Conservation (phyloP, 2,329 filamentous ascomycete species). For the Colletotrichum spinosum region DNA sequence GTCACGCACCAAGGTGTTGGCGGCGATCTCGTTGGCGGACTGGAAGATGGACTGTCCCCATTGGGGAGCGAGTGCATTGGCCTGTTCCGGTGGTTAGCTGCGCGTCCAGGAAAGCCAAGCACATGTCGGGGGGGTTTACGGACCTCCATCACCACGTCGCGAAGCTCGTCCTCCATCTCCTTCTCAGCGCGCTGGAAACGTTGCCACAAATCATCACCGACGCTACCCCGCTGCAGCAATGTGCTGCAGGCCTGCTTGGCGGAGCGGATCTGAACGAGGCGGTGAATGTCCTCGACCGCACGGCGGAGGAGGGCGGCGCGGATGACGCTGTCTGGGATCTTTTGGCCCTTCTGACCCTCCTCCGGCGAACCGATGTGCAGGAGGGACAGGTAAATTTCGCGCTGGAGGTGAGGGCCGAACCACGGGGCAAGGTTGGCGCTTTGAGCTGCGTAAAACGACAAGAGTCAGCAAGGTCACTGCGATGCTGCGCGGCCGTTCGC, state of each 20-base stretch:
- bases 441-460: conserved; percentile 65
- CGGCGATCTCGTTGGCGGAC: conserved; percentile 93
- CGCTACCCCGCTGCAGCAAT: conserved; percentile 88
- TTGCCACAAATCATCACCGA: conserved; percentile 97
- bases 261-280: conserved; percentile 88
- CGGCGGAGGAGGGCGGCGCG: conserved; percentile 90
- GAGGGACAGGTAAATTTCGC: conserved; percentile 94
- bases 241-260: conserved; percentile 89
- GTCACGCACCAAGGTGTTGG: conserved; percentile 82
- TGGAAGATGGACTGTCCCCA: conserved; percentile 99
- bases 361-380: conserved; percentile 79
- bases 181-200: conserved; percentile 92
- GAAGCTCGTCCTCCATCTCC: conserved; percentile 95
- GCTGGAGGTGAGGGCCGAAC: conserved; percentile 91
- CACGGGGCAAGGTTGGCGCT: conserved; percentile 90
- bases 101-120: neutral
- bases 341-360: conserved; percentile 71
- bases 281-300: conserved; percentile 91
- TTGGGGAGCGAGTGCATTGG: conserved; percentile 86
- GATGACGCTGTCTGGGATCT: conserved; percentile 84
- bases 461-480: neutral
- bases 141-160: conserved; percentile 94
- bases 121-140: conserved; percentile 39
- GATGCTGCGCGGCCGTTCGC: neutral
- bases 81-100: conserved; percentile 62